phyloP scores from a whole-genome alignment of 208 protist species.

The Acanthamoeba divionensis region DNA sequence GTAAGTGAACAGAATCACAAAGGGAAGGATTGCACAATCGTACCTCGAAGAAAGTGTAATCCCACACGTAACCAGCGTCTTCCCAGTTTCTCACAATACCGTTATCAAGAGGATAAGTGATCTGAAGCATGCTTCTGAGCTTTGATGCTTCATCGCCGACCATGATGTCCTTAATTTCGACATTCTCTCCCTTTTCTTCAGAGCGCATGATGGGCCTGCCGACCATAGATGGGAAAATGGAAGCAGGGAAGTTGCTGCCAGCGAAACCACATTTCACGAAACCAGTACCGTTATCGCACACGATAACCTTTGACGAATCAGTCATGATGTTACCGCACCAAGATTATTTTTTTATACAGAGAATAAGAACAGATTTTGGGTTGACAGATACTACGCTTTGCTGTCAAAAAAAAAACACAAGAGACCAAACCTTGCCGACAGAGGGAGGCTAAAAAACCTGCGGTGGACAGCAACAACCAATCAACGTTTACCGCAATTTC shows the following conservation, averaged over 20 bases:
- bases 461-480: no score
- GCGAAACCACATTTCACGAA: slow-evolving; percentile 97
- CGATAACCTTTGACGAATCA: slow-evolving; percentile 71
- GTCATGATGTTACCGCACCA: no score
- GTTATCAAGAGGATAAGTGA: slow-evolving; percentile 93
- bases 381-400: no score
- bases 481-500: no score
- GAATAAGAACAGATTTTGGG: no score
- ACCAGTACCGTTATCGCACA: slow-evolving; percentile 83
- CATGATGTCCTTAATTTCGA: slow-evolving; percentile 88
- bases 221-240: slow-evolving; percentile 94
- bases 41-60: slow-evolving; percentile 87
- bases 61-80: slow-evolving; percentile 94
- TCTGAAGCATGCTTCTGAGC: slow-evolving; percentile 85
- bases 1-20: neutral
- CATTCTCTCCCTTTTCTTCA: slow-evolving; percentile 79
- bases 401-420: no score
- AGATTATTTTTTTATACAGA: no score
- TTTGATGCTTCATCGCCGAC: slow-evolving; percentile 89
- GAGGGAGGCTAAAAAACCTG: no score
- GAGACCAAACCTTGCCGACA: no score
- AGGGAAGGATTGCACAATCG: neutral
- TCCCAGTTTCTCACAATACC: slow-evolving; percentile 96
- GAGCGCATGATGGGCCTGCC: slow-evolving; percentile 90
- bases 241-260: slow-evolving; percentile 93